Evolutionary conservation across 108 stramenopile species (phyloP).

Genomic region (Seminavis robusta): DNA sequence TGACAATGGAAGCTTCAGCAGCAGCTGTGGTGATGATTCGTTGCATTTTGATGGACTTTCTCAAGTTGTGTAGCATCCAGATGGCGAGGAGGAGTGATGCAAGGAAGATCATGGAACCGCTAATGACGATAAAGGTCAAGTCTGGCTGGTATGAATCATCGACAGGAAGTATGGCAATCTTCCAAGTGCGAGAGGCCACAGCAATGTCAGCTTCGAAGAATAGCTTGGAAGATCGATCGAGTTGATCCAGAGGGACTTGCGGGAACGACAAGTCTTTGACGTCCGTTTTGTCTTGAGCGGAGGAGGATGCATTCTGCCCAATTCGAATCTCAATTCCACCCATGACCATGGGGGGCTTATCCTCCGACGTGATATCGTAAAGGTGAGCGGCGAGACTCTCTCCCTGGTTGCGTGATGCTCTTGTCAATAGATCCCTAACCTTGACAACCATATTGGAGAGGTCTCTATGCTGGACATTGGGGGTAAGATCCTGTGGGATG

Average conservation of each 20-base stretch:
- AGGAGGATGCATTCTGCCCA: no score
- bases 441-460: neutral
- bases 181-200: neutral
- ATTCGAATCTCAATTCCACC: slow-evolving; percentile 1
- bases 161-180: neutral
- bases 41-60: neutral
- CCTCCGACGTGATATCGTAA: neutral
- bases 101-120: neutral
- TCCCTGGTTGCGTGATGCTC: neutral
- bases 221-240: neutral
- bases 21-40: neutral
- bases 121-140: neutral
- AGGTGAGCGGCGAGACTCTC: neutral
- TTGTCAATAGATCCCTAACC: neutral
- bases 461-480: neutral
- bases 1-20: neutral
- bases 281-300: no score
- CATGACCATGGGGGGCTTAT: no score
- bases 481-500: no score
- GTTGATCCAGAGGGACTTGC: no score
- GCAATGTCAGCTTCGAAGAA: neutral
- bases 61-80: neutral
- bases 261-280: no score
- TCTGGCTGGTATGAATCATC: neutral
- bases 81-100: neutral